These are phyloP conservation scores for Myriosclerotinia curreyana DNA, from an alignment of 2,329 filamentous ascomycete genomes.

Conservation along the genomic window DNA sequence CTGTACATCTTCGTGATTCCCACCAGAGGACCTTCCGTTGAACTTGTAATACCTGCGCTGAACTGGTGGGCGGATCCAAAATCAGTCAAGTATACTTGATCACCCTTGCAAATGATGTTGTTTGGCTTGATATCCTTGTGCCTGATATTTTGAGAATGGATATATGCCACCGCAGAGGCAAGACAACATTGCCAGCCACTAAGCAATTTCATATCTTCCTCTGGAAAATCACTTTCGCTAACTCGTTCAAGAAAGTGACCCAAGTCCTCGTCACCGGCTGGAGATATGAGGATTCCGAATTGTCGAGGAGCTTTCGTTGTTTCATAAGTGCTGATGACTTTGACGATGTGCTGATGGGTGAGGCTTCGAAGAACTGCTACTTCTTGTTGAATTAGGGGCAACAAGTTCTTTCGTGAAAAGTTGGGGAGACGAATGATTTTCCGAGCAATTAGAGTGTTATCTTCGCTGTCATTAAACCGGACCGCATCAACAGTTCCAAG, in stretches of 20 bases:
- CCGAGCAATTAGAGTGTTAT: slow-evolving; percentile 21
- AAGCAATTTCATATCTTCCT: slow-evolving; percentile 20
- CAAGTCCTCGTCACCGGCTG: slow-evolving; percentile 28
- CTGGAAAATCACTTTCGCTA: slow-evolving; percentile 25
- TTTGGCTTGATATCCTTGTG: slow-evolving; percentile 32
- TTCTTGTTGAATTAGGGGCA: slow-evolving; percentile 28
- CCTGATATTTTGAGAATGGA: slow-evolving; percentile 26
- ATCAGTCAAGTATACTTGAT: slow-evolving; percentile 28
- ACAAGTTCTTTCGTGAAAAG: slow-evolving; percentile 24
- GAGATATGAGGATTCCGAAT: slow-evolving; percentile 26
- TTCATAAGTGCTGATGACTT: slow-evolving; percentile 27
- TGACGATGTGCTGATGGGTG: slow-evolving; percentile 25
- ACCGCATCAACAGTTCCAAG: slow-evolving; percentile 28
- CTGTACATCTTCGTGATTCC: slow-evolving; percentile 30
- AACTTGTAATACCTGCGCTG: slow-evolving; percentile 25
- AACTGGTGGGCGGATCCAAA: slow-evolving; percentile 28
- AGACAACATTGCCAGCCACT: slow-evolving; percentile 26
- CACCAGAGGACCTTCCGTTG: slow-evolving; percentile 24
- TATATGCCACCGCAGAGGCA: slow-evolving; percentile 26
- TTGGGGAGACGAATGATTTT: slow-evolving; percentile 26
- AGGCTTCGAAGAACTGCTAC: slow-evolving; percentile 24
- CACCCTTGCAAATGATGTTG: slow-evolving; percentile 27
- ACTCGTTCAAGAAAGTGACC: slow-evolving; percentile 27
- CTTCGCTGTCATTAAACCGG: background rate
- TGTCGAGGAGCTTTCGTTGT: slow-evolving; percentile 25